Conservation (phyloP, 2,329 filamentous ascomycete species). For the Exophiala sp. region DNA sequence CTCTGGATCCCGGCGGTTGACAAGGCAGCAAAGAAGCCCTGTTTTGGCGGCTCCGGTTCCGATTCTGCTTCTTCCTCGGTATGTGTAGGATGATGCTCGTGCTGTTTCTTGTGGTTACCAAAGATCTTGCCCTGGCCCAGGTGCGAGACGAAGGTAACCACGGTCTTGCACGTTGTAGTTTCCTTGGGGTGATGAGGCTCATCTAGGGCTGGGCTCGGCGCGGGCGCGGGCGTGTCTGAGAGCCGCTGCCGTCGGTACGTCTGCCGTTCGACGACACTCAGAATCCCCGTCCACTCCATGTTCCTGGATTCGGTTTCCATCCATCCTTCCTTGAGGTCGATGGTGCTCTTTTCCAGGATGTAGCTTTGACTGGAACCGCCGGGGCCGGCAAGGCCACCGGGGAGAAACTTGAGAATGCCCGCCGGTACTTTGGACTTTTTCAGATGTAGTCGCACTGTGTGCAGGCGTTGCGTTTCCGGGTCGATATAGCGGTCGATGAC, state of each 20-base stretch:
- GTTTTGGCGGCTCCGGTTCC: conserved; percentile 46
- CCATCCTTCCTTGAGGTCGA: conserved; percentile 58
- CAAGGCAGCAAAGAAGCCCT: conserved; percentile 54
- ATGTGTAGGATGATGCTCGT: conserved; percentile 31
- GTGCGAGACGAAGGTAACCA: conserved; percentile 56
- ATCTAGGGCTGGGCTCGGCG: not conserved
- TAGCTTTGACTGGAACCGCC: conserved; percentile 56
- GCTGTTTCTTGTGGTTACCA: conserved; percentile 39
- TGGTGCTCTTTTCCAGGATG: conserved; percentile 57
- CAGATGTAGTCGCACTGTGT: conserved; percentile 56
- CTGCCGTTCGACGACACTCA: conserved; percentile 59
- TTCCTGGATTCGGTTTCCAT: conserved; percentile 62
- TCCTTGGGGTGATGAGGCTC: conserved; percentile 29
- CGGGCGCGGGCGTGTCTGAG: conserved; percentile 5
- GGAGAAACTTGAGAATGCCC: conserved; percentile 56
- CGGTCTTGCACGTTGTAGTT: conserved; percentile 54
- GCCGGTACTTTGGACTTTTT: conserved; percentile 59
- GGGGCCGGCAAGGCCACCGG: conserved; percentile 53
- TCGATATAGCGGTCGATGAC: conserved; percentile 60
- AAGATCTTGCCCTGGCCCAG: conserved; percentile 54
- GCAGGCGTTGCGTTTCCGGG: conserved; percentile 53
- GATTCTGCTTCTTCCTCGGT: no score
- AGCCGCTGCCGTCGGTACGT: conserved; percentile 45
- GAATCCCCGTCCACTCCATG: conserved; percentile 60
- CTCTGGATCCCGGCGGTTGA: conserved; percentile 55